A percentile compares a stretch with the other conserved stretches of the same genome.
Conservation (phyloP, 169 alveolate species). For the Amoebophrya sp. region DNA sequence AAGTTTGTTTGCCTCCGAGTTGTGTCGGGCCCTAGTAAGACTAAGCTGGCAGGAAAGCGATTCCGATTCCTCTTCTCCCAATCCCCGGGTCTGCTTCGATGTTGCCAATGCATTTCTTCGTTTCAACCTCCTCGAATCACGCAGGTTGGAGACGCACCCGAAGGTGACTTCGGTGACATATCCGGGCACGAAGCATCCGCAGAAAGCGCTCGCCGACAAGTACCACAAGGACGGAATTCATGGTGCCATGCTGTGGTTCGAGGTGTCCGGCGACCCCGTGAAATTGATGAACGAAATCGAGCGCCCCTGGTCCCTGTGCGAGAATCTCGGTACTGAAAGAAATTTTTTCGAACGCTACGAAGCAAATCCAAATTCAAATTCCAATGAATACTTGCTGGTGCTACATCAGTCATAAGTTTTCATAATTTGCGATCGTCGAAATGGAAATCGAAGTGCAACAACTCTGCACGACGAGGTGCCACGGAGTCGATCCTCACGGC, state of each 20-base stretch:
- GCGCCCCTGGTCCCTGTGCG: slow-evolving; percentile 47
- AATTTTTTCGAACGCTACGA: not conserved
- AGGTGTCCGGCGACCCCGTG: slow-evolving; percentile 16
- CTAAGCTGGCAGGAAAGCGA: no score
- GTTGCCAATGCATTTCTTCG: no score
- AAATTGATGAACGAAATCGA: slow-evolving; percentile 25
- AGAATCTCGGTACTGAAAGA: slow-evolving; percentile 37
- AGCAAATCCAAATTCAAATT: no score
- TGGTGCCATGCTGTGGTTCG: slow-evolving; percentile 49
- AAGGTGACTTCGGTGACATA: slow-evolving; percentile 30
- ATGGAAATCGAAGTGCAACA: not conserved
- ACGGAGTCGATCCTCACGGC: slow-evolving; percentile 44
- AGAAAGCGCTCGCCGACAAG: slow-evolving; percentile 44
- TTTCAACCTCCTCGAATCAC: no score
- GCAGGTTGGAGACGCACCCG: slow-evolving; percentile 36
- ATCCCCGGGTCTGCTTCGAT: no score
- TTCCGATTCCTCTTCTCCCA: no score
- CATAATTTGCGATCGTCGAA: no score
- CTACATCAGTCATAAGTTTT: not conserved
- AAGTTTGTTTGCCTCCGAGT: no score
- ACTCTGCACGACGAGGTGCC: slow-evolving; percentile 9
- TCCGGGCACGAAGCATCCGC: slow-evolving; percentile 47
- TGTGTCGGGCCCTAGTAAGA: no score
- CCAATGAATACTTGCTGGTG: not conserved
- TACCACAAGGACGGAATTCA: slow-evolving; percentile 38